phyloP scores from a whole-genome alignment of 2,329 filamentous ascomycete species.

The Pleoardoris graminearum region DNA sequence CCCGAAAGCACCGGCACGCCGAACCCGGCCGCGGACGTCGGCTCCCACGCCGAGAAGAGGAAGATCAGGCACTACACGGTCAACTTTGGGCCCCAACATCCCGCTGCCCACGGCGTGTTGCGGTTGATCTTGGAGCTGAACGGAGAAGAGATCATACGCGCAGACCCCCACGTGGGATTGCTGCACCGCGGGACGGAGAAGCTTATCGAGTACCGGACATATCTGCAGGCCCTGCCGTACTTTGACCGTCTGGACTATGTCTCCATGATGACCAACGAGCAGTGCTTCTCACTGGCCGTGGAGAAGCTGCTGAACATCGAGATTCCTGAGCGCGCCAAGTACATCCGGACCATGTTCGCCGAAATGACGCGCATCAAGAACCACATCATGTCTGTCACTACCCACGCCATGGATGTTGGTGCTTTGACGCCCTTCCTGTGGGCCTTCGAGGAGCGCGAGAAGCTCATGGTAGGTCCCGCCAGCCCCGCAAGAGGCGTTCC shows the following conservation, averaged over 20 bases:
- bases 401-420: constrained; percentile 98
- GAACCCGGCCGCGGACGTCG: constrained; percentile 52
- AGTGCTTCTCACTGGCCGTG: constrained; percentile 92
- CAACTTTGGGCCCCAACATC: constrained; percentile 99
- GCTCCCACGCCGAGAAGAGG: constrained; percentile 59
- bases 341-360: constrained; percentile 91
- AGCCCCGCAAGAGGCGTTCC: background rate
- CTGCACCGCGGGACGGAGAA: constrained; percentile 98
- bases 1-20: constrained; percentile 50
- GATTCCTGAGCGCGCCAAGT: constrained; percentile 93
- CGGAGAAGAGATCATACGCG: constrained; percentile 95
- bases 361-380: constrained; percentile 94
- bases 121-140: constrained; percentile 96
- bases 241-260: constrained; percentile 99
- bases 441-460: constrained; percentile 99
- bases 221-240: constrained; percentile 96
- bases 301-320: constrained; percentile 98
- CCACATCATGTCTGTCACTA: constrained; percentile 96
- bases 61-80: constrained; percentile 99
- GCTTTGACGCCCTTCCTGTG: constrained; percentile 97
- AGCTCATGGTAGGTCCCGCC: constrained; percentile 78
- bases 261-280: constrained; percentile 99
- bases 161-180: constrained; percentile 94
- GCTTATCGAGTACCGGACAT: constrained; percentile 99
- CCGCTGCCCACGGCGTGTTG: constrained; percentile 96